Conservation (phyloP, 1,139 yeast genomes). For the Suhomyces bolitotheri region DNA sequence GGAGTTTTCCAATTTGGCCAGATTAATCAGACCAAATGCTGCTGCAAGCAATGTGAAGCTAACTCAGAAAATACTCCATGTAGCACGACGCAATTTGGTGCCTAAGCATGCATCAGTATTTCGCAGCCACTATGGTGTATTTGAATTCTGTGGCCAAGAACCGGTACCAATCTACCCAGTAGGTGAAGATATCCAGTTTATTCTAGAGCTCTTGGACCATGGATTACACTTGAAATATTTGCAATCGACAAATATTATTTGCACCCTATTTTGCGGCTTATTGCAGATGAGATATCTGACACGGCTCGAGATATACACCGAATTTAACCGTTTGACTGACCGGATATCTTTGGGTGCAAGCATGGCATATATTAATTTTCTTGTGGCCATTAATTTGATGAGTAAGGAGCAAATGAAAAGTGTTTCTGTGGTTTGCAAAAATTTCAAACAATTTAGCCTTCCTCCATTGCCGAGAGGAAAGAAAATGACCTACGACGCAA, state of each 20-base stretch:
- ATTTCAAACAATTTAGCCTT: constrained; percentile 20
- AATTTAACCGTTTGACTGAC: constrained; percentile 25
- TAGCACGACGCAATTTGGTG: not conserved
- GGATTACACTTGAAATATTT: constrained; percentile 16
- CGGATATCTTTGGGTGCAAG: constrained; percentile 26
- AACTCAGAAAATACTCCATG: constrained; percentile 1
- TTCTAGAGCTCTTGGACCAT: constrained; percentile 32
- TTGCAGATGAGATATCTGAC: not conserved
- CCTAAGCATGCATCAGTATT: constrained; percentile 4
- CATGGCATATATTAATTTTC: constrained; percentile 20
- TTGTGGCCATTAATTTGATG: constrained; percentile 21
- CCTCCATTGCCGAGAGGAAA: constrained; percentile 34
- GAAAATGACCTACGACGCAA: constrained; percentile 16
- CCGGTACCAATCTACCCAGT: not conserved
- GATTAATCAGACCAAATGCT: not conserved
- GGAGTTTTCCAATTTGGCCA: not conserved
- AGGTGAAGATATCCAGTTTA: constrained; percentile 11
- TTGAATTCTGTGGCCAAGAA: not conserved
- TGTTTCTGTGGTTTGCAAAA: constrained; percentile 15
- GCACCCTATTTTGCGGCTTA: constrained; percentile 2
- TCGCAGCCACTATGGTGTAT: not conserved
- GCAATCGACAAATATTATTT: constrained; percentile 13
- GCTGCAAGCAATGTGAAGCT: not conserved
- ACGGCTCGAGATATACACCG: constrained; percentile 17
- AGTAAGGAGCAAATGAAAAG: constrained; percentile 10